Conservation (phyloP, 257 asterid genomes). For the Paraleonurus japonicus region DNA sequence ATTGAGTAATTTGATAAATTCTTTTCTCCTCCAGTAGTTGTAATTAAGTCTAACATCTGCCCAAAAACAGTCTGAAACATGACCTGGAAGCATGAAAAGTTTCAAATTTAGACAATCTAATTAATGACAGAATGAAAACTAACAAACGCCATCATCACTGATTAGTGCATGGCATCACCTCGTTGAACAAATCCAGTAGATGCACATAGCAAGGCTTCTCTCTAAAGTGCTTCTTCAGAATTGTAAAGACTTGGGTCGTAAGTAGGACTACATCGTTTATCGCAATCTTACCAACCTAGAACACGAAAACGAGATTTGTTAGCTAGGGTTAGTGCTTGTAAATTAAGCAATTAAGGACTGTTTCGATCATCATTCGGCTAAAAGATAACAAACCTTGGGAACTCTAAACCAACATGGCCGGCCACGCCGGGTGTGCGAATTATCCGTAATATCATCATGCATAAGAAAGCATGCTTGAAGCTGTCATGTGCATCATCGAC, state of each 20-base stretch:
- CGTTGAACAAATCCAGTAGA: conserved; percentile 72
- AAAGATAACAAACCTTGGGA: conserved; percentile 36
- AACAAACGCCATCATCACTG: neutral
- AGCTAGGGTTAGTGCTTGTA: no score
- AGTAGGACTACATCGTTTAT: conserved; percentile 70
- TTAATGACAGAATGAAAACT: neutral
- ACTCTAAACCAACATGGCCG: conserved; percentile 76
- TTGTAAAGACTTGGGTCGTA: conserved; percentile 69
- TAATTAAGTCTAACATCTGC: neutral
- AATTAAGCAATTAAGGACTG: no score
- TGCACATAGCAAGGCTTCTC: conserved; percentile 68
- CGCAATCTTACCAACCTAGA: conserved; percentile 78
- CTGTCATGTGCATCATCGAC: conserved; percentile 39
- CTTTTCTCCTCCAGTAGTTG: conserved; percentile 62
- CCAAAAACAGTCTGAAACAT: neutral
- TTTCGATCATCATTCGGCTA: no score
- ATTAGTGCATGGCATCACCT: conserved; percentile 38
- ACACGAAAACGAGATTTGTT: neutral
- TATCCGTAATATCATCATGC: conserved; percentile 80
- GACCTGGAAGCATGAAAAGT: neutral
- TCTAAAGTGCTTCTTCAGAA: conserved; percentile 77
- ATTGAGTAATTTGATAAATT: conserved; percentile 69
- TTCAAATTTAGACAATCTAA: neutral
- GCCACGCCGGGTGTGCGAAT: conserved; percentile 76
- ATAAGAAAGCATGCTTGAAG: conserved; percentile 79